Conservation (phyloP, 164 flowering plant species). For the Vitis amurensis region DNA sequence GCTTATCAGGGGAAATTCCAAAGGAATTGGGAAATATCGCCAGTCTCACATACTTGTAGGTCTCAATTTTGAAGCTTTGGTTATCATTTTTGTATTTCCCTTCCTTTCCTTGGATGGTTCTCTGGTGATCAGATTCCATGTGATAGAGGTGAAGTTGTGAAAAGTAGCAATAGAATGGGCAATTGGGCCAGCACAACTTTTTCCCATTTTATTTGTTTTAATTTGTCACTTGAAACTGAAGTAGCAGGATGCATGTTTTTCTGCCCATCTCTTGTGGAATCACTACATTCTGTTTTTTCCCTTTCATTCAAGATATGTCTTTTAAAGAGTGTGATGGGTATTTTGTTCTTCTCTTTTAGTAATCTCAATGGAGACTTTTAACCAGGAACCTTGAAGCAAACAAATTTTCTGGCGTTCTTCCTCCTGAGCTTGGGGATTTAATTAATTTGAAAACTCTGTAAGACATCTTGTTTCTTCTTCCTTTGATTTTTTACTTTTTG, state of each 20-base stretch:
- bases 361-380: not conserved
- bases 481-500: not conserved
- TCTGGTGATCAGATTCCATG: too few species aligned
- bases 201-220: too few species aligned
- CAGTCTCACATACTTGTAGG: constrained; percentile 46
- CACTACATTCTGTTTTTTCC: too few species aligned
- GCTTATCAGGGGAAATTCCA: constrained; percentile 57
- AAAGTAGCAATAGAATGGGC: too few species aligned
- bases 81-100: not conserved
- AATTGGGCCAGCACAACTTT: too few species aligned
- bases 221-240: too few species aligned
- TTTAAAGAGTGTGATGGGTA: too few species aligned
- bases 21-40: constrained; percentile 44
- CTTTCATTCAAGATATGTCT: too few species aligned
- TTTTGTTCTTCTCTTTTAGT: too few species aligned
- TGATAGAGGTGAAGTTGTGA: too few species aligned
- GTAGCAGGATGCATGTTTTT: too few species aligned
- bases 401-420: constrained; percentile 39
- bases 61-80: not conserved
- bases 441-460: constrained; percentile 32
- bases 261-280: too few species aligned
- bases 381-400: constrained; percentile 45
- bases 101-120: not conserved
- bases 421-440: constrained; percentile 37
- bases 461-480: constrained; percentile 3